These are phyloP conservation scores for Dendrobium chrysotoxum DNA, from an alignment of 106 monocot species.

Conservation along the genomic window DNA sequence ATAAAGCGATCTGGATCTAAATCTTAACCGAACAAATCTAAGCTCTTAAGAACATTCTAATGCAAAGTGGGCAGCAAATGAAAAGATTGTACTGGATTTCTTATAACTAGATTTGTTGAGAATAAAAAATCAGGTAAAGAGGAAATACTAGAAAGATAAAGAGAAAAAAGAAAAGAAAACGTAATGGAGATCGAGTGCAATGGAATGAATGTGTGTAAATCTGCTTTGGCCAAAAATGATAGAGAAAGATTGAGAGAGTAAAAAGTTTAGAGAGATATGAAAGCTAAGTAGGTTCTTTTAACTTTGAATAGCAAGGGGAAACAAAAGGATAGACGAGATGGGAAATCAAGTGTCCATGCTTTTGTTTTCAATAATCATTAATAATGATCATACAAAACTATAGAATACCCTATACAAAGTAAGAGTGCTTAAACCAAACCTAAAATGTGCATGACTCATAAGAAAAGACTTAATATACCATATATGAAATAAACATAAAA, in stretches of 20 bases:
- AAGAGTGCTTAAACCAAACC: background rate
- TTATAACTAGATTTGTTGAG: background rate
- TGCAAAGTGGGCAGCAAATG: background rate
- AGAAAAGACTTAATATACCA: background rate
- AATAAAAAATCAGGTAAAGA: background rate
- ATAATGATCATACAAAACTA: background rate
- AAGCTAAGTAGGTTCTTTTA: background rate
- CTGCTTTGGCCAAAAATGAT: background rate
- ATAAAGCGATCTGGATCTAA: background rate
- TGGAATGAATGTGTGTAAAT: background rate
- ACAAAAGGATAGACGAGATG: background rate
- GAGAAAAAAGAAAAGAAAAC: background rate
- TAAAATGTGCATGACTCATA: background rate
- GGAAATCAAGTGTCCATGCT: background rate
- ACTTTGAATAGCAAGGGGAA: background rate
- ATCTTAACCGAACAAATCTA: background rate
- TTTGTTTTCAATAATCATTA: background rate
- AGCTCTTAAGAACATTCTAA: background rate
- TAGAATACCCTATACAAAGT: background rate
- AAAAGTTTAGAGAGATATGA: background rate
- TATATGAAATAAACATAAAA: background rate
- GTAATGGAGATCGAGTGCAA: background rate
- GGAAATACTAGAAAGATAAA: background rate
- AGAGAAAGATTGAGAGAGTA: background rate
- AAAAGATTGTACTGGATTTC: background rate